Evolutionary conservation across 352 stramenopile species (phyloP), one percentile per base, ranked within the genome.

Genomic region (Globisporangium recalcitrans): DNA sequence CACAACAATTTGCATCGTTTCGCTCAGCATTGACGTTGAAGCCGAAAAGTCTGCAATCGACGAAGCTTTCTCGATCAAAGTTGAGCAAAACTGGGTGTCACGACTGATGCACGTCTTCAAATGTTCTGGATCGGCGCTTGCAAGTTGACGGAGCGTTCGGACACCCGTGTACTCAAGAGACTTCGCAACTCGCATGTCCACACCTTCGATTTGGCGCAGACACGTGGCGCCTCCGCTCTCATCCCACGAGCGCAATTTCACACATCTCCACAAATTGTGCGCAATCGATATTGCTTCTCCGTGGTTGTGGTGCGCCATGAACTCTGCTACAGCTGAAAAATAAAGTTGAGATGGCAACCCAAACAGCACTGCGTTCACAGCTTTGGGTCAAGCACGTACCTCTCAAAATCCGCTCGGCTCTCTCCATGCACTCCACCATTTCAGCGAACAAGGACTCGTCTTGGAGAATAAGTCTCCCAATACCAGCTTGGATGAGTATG

Each of bases 401-500:
- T 65, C 52, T 49, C 31, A 80, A 52, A n/a, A 80, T 51, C 5
- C 73, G 68, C 16, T 67, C 38, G 1, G 62, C 38, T 27, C 47
- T 44, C 44, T 68, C 58, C 13, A 78, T 27, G 16, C 49, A 58
- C 27, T 68, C 31, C 2, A 29, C 14, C 40, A 62, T 65, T 46
- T 76, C 73, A 36, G 65, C 24, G 21, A 63, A n/a, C 13, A 77
- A 54, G 1, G 57, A 40, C 4, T 68, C 36, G 27, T 70, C 60
- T 26, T 55, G 32, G 9, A 66, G 24, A 2, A 48, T 32, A 0
- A 55, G 44, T 13, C 61, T 52, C 27, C 60, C 67, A 10, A 80
- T 62, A 14, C 56, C 65, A 44, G 73, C 73, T 69, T 80, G 73
- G 47, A 80, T 59, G 9, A 80, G 57, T 38, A 74, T 64, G 51